Evolutionary conservation across 116 monocot species (phyloP).

Genomic region (Trichopus zeylanicus): DNA sequence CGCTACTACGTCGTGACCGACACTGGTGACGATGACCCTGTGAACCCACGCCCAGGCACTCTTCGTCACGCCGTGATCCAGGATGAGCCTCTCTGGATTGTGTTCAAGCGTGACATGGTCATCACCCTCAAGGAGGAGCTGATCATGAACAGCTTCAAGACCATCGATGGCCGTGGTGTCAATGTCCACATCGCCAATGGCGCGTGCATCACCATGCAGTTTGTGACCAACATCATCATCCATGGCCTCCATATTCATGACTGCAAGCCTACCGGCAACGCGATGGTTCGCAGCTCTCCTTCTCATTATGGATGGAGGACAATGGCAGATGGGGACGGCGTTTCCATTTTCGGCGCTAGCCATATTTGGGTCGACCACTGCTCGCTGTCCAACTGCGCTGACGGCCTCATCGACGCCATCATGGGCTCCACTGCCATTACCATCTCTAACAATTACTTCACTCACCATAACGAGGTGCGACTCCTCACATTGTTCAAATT

Average conservation of each 20-base stretch:
- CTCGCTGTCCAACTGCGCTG: neutral
- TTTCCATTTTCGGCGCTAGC: neutral
- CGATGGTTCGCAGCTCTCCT: neutral
- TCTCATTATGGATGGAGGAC: slow-evolving; percentile 1
- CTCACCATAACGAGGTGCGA: slow-evolving; percentile 6
- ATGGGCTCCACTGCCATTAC: neutral
- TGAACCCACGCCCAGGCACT: slow-evolving; percentile 2
- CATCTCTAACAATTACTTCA: neutral
- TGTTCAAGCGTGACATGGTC: slow-evolving; percentile 12
- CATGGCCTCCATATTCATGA: slow-evolving; percentile 12
- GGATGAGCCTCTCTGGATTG: slow-evolving; percentile 8
- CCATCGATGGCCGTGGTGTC: slow-evolving; percentile 10
- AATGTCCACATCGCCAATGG: slow-evolving; percentile 5
- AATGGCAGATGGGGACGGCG: neutral
- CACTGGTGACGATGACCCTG: neutral
- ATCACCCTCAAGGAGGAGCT: slow-evolving; percentile 13
- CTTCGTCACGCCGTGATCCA: slow-evolving; percentile 9
- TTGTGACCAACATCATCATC: slow-evolving; percentile 7
- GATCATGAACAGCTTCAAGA: slow-evolving; percentile 11
- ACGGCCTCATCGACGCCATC: neutral
- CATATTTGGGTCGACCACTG: slow-evolving; percentile 3
- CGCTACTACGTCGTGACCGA: neutral
- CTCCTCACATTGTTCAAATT: too few relatives aligned
- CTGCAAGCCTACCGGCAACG: slow-evolving; percentile 5
- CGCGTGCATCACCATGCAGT: slow-evolving; percentile 6